phyloP scores from a whole-genome alignment of 257 asterid genomes.

The Przewalskia tangutica region DNA sequence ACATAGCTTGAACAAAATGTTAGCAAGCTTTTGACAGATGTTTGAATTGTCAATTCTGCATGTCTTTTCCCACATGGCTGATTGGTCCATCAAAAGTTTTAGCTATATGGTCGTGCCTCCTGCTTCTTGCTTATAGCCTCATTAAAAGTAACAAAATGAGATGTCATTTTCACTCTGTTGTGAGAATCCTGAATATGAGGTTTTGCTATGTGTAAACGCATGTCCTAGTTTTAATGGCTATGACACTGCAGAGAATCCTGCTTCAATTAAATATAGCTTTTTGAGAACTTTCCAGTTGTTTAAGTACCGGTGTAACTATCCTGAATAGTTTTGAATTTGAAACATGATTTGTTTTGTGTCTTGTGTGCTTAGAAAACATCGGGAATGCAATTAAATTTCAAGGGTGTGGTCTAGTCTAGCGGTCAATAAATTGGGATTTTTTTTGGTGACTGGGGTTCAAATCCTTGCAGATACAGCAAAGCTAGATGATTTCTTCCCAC shows the following conservation, averaged over 20 bases:
- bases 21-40: background rate
- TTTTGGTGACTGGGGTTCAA: background rate
- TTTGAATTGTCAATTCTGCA: constrained; percentile 1
- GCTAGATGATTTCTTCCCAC: background rate
- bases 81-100: background rate
- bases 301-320: background rate
- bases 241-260: background rate
- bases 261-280: background rate
- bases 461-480: background rate
- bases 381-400: background rate
- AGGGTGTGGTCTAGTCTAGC: background rate
- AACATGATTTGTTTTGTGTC: background rate
- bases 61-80: background rate
- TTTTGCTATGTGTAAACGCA: background rate
- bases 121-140: background rate
- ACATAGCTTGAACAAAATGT: background rate
- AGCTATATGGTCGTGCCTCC: background rate
- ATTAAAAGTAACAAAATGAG: background rate
- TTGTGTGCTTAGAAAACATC: background rate
- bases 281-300: background rate
- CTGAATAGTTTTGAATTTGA: background rate
- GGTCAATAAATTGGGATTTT: background rate
- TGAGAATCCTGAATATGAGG: background rate
- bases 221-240: background rate
- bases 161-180: background rate